Evolutionary conservation across 164 flowering plant genomes (phyloP).

Genomic region (Vitis amurensis): DNA sequence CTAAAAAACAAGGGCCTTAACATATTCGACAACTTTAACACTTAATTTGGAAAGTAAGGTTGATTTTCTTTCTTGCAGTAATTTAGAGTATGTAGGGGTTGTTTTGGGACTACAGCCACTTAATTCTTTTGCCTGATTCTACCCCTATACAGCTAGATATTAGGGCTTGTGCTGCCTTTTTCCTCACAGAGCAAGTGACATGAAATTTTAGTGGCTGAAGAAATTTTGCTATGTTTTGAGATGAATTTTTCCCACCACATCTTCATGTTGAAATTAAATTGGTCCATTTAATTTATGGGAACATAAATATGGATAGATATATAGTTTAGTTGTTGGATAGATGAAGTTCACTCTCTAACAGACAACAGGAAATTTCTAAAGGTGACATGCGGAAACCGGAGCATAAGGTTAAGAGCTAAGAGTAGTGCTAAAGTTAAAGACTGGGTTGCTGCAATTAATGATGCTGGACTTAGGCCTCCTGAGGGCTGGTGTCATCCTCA

Average conservation of each 20-base stretch:
- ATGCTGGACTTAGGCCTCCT: slow-evolving; percentile 91
- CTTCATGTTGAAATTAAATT: too few relatives aligned
- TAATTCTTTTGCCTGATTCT: background rate
- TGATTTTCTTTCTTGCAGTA: background rate
- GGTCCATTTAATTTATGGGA: too few relatives aligned
- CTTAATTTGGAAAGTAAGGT: background rate
- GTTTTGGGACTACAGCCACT: background rate
- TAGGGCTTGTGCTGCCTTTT: background rate
- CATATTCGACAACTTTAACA: background rate
- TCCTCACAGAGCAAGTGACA: background rate
- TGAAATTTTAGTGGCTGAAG: background rate
- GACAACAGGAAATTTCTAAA: slow-evolving; percentile 21
- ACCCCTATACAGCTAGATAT: background rate
- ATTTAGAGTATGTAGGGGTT: background rate
- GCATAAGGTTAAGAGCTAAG: slow-evolving; percentile 66
- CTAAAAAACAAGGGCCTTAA: too few relatives aligned
- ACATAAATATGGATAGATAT: too few relatives aligned
- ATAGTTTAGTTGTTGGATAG: background rate
- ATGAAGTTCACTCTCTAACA: slow-evolving; percentile 10
- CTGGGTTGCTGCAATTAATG: slow-evolving; percentile 97
- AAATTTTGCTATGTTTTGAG: background rate
- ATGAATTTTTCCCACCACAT: background rate
- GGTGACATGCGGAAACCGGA: slow-evolving; percentile 89
- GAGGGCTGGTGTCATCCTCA: slow-evolving; percentile 99
- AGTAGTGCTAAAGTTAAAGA: slow-evolving; percentile 69